Evolutionary conservation across 345 rosid genomes (phyloP).

Genomic region (Eucalyptus cloeziana): DNA sequence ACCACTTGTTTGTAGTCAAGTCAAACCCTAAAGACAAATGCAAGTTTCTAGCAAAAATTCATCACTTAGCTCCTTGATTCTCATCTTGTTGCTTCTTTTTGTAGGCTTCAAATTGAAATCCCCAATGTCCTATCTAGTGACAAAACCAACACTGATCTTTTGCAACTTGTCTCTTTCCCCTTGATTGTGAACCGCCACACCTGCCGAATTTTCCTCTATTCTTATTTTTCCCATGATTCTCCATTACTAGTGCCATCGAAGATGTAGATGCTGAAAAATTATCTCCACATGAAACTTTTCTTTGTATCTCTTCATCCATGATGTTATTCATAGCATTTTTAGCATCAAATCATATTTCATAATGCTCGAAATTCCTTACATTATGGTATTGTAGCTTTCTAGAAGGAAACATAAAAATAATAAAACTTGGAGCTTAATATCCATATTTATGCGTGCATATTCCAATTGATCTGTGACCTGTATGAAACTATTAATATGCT

Average conservation of each 20-base stretch:
- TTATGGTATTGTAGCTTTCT: not conserved
- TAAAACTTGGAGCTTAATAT: not conserved
- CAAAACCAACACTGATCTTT: no score
- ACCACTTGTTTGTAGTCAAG: not conserved
- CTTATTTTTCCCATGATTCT: not conserved
- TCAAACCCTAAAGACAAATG: no score
- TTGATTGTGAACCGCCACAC: not conserved
- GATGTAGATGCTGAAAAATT: not conserved
- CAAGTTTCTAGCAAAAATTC: not conserved
- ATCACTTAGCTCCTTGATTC: not conserved
- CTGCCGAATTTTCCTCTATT: not conserved
- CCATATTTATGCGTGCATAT: not conserved
- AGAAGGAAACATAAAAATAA: no score
- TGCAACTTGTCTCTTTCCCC: fast-evolving
- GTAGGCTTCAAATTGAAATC: no score
- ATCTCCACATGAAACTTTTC: not conserved
- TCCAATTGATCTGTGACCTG: fast-evolving
- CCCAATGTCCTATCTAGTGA: fast-evolving
- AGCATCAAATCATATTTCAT: not conserved
- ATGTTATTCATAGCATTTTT: no score
- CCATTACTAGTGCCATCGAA: not conserved
- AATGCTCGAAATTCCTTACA: not conserved
- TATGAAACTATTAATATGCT: no score
- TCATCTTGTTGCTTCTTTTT: not conserved
- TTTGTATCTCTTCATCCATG: not conserved